These are phyloP conservation scores for Eucalyptus erythrocorys DNA, from an alignment of 345 rosid species.

Conservation along the genomic window DNA sequence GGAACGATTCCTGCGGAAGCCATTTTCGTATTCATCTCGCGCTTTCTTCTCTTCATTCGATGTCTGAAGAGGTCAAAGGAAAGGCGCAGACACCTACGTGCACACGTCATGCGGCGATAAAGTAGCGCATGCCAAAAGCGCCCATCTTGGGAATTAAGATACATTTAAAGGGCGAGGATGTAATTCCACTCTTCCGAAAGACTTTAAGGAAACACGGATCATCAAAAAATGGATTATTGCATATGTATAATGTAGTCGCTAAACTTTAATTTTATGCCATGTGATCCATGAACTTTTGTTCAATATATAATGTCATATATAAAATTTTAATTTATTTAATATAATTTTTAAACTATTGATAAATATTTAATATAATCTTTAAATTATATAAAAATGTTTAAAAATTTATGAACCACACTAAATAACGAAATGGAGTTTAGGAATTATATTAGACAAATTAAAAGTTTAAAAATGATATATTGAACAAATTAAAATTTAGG, in stretches of 20 bases:
- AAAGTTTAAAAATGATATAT: too few species aligned
- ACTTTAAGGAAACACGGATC: background rate
- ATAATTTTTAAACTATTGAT: too few species aligned
- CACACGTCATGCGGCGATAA: background rate
- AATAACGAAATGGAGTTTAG: rapidly evolving
- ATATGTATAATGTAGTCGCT: rapidly evolving
- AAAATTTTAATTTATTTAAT: too few species aligned
- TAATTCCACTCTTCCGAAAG: background rate
- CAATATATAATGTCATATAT: rapidly evolving
- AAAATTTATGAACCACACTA: rapidly evolving
- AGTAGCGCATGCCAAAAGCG: background rate
- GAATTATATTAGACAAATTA: too few species aligned
- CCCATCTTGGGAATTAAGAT: background rate
- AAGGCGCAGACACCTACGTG: background rate
- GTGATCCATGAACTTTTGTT: rapidly evolving
- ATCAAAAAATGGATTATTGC: too few species aligned
- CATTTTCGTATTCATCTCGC: background rate
- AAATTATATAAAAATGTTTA: too few species aligned
- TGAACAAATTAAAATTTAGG: background rate
- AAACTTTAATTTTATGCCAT: too few species aligned
- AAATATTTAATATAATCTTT: too few species aligned
- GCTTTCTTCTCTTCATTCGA: rapidly evolving
- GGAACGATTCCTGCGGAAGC: background rate
- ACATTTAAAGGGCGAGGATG: background rate
- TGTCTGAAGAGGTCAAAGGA: background rate